Base-by-base conservation (phyloP, 169 alveolate species). In the Plasmodium fragile region DNA sequence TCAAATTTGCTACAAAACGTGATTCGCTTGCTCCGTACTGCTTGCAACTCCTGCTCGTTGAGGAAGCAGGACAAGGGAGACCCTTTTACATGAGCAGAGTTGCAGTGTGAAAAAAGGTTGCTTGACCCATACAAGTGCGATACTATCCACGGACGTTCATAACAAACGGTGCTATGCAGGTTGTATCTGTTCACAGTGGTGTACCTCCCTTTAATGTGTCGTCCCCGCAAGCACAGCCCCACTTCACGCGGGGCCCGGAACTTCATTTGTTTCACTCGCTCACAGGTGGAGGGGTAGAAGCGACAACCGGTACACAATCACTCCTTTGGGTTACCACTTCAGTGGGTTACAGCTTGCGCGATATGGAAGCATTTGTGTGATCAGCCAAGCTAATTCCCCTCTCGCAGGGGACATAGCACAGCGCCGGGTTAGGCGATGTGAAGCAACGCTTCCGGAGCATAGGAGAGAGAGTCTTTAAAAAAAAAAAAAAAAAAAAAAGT, bases 1-100 rank as follows among this genome's bases (percentile, higher is more conserved):
- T 84, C 82, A 49, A 32, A 84, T 4, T 2, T 30, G 13, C 72
- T 84, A 6, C 78, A 32, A 49, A 84, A 84, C 8, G 81, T 73
- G n/a, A 30, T n/a, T 73, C 43, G 52, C 43, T 41, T 84, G 39
- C 43, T 75, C 75, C 30, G 28, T 52, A 84, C 52, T 18, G 59
- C 43, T 30, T 53, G 75, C 36, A 84, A 10, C 45, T 84, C 93
- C 39, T 84, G 59, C n/a, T 30, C 22, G 41, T 30, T 59, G 1
- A 84, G 28, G 59, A 72, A 84, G 79, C 28, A 7, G 4, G 80
- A 45, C 79, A 49, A 32, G 8, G 25, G 55, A 5, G 55, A 10
- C 55, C 18, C 55, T 2, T 11, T 45, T 0, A 3, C 5, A 16
- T 18, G 36, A 7, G 75, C 2, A 0, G 36, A 22, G 10, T 5